Evolutionary conservation across 306 rosid genomes (phyloP).

Genomic region (Fagus crenata): DNA sequence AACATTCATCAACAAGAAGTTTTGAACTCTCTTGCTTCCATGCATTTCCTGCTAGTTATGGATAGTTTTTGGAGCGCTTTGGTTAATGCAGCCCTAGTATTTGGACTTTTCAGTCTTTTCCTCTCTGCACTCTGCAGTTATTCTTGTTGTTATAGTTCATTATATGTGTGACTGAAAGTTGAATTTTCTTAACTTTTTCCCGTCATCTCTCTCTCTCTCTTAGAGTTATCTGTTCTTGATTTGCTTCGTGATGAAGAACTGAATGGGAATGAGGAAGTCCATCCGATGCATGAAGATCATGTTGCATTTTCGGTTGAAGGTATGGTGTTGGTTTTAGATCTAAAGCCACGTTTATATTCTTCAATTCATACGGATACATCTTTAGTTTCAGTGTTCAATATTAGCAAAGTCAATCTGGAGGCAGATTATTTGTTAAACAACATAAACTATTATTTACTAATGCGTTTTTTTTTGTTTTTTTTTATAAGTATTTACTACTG

Average conservation of each 20-base stretch:
- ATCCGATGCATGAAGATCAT: slow-evolving; percentile 70
- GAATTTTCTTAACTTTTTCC: neutral
- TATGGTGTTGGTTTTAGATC: slow-evolving; percentile 25
- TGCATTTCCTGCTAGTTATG: neutral
- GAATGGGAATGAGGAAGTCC: slow-evolving; percentile 38
- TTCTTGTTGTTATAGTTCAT: slow-evolving; percentile 1
- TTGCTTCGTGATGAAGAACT: slow-evolving; percentile 66
- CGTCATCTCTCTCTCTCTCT: slow-evolving; percentile 26
- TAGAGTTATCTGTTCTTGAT: slow-evolving; percentile 75
- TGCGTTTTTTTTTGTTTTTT: no score
- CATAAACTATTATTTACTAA: neutral
- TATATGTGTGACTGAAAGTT: neutral
- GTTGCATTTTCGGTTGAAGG: slow-evolving; percentile 93
- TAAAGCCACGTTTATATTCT: neutral
- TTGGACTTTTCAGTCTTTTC: neutral
- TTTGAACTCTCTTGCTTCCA: neutral
- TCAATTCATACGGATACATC: neutral
- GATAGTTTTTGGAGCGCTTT: slow-evolving; percentile 12
- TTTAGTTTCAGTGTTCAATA: neutral
- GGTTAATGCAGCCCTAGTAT: slow-evolving; percentile 17
- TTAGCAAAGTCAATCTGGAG: neutral
- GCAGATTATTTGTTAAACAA: neutral
- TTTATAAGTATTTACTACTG: neutral
- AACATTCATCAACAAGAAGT: slow-evolving; percentile 22
- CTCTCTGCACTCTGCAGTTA: neutral